phyloP scores from a whole-genome alignment of 192 early-diverging fungal species.

The Linderina pennispora region DNA sequence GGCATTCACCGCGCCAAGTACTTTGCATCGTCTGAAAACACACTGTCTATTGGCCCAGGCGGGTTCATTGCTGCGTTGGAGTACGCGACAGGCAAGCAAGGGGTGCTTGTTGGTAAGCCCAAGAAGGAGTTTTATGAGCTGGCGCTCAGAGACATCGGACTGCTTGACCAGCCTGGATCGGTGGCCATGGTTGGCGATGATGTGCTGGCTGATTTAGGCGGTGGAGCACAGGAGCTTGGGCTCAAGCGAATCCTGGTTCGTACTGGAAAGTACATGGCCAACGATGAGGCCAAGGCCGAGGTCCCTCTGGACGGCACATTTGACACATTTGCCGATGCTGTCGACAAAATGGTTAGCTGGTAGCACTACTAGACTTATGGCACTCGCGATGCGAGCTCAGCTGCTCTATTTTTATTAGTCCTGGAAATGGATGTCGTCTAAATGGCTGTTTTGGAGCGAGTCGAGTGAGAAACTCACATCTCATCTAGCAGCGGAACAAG shows the following conservation, averaged over 20 bases:
- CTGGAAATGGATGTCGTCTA: too few relatives aligned
- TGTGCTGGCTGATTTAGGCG: conserved; percentile 73
- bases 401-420: too few relatives aligned
- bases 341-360: conserved; percentile 51
- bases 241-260: conserved; percentile 59
- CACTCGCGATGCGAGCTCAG: too few relatives aligned
- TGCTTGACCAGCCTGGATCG: conserved; percentile 36
- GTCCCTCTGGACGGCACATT: conserved; percentile 49
- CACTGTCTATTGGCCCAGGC: conserved; percentile 79
- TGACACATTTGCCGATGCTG: conserved; percentile 60
- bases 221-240: conserved; percentile 69
- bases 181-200: conserved; percentile 90
- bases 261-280: conserved; percentile 76
- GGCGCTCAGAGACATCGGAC: conserved; percentile 65
- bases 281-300: conserved; percentile 57
- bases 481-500: too few relatives aligned
- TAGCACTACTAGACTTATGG: too few relatives aligned
- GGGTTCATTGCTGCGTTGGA: conserved; percentile 83
- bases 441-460: too few relatives aligned
- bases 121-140: conserved; percentile 65
- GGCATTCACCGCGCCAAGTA: conserved; percentile 84
- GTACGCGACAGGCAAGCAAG: conserved; percentile 59
- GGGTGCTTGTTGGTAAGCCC: conserved; percentile 80
- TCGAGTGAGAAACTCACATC: too few relatives aligned
- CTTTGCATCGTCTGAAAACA: conserved; percentile 51